Percentiles rank a stretch among this genome's conserved stretches.
These are phyloP conservation scores for Apiospora saccharicola DNA, from an alignment of 2,329 filamentous ascomycete species.

Conservation along the genomic window DNA sequence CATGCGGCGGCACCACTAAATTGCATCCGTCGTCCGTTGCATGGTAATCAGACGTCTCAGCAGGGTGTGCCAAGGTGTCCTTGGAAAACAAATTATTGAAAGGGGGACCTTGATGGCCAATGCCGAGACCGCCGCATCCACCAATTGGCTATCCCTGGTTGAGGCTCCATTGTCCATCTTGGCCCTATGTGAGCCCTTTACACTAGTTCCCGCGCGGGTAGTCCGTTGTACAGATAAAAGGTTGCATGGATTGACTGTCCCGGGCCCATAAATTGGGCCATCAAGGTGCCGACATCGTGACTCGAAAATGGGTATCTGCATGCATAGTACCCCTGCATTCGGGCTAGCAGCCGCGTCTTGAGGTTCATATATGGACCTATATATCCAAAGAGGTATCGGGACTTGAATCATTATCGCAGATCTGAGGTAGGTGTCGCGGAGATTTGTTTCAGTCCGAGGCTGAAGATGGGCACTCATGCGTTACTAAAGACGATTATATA, in stretches of 20 bases:
- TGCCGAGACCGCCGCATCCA: background rate
- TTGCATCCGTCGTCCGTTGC: no score
- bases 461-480: background rate
- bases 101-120: background rate
- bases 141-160: background rate
- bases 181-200: background rate
- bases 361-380: background rate
- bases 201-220: background rate
- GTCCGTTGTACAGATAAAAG: no score
- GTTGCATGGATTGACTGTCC: background rate
- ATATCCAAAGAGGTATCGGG: background rate
- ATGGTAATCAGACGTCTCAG: background rate
- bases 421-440: background rate
- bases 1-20: no score
- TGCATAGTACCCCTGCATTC: no score
- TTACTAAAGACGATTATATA: background rate
- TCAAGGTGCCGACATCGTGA: background rate
- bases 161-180: background rate
- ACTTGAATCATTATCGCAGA: background rate
- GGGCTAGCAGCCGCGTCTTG: background rate
- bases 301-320: background rate
- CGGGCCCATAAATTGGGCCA: background rate
- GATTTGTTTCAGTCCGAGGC: background rate
- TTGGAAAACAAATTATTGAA: background rate
- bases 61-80: background rate